Conservation (phyloP, 2,329 filamentous ascomycete species). For the Verticillium nubilum region DNA sequence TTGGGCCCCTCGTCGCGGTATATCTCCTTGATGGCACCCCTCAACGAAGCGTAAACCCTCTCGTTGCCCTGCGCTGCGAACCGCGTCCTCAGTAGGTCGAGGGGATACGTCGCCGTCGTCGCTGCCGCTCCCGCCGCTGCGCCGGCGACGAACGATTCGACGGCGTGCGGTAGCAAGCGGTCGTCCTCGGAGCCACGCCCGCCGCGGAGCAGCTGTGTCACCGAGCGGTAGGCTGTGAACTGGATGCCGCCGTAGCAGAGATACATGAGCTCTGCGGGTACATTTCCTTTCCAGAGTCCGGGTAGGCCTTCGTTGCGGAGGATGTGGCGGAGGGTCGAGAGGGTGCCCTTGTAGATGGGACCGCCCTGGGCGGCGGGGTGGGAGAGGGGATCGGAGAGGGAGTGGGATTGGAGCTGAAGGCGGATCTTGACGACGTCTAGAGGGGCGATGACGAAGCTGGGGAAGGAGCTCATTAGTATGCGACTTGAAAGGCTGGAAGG, state of each 20-base stretch:
- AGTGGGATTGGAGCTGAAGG: slow-evolving; percentile 87
- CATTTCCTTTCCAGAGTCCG: slow-evolving; percentile 94
- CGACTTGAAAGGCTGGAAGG: not conserved
- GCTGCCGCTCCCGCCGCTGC: slow-evolving; percentile 77
- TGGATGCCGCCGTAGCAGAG: slow-evolving; percentile 84
- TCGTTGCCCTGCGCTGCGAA: slow-evolving; percentile 91
- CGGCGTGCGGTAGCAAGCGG: slow-evolving; percentile 47
- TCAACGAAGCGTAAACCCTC: slow-evolving; percentile 70
- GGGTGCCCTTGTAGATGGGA: slow-evolving; percentile 66
- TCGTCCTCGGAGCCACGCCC: slow-evolving; percentile 29
- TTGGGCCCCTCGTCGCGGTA: slow-evolving; percentile 63
- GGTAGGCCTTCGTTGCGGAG: slow-evolving; percentile 75
- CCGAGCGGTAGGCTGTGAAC: slow-evolving; percentile 80
- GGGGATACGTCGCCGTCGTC: slow-evolving; percentile 81
- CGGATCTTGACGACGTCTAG: slow-evolving; percentile 98
- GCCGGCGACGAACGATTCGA: slow-evolving; percentile 77
- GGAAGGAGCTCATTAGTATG: slow-evolving; percentile 9
- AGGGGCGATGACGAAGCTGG: slow-evolving; percentile 84
- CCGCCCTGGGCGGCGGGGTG: slow-evolving; percentile 41
- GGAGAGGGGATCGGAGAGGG: slow-evolving; percentile 67
- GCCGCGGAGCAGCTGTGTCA: slow-evolving; percentile 60
- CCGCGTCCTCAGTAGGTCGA: slow-evolving; percentile 86
- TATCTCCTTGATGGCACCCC: slow-evolving; percentile 67
- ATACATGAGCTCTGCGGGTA: slow-evolving; percentile 92
- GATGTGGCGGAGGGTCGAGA: slow-evolving; percentile 72